A percentile compares a stretch with the other conserved stretches of the same genome.
These are phyloP conservation scores for Decorospora gaudefroyi DNA, from an alignment of 2,329 filamentous ascomycete species.

Conservation along the genomic window DNA sequence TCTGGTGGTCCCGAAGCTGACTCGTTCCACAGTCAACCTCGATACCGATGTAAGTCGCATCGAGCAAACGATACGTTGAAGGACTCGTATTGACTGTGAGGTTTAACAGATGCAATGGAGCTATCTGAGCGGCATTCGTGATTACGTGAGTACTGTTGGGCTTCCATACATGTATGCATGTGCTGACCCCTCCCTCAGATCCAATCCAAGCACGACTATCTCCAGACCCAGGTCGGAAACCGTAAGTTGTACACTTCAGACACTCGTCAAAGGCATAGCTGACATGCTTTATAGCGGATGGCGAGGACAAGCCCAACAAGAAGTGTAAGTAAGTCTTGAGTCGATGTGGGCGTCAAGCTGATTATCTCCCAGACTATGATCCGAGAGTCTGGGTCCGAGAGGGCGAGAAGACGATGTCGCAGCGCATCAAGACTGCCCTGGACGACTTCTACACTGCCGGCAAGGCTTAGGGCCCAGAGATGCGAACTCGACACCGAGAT, in stretches of 20 bases:
- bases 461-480: conserved; percentile 63
- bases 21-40: conserved; percentile 76
- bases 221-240: conserved; percentile 68
- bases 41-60: conserved; percentile 74
- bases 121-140: conserved; percentile 88
- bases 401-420: conserved; percentile 92
- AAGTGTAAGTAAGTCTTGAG: conserved; percentile 64
- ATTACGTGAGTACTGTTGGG: too few relatives aligned
- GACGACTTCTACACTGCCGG: conserved; percentile 88
- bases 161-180: too few relatives aligned
- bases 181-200: too few relatives aligned
- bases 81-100: neutral
- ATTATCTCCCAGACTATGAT: too few relatives aligned
- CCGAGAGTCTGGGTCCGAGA: conserved; percentile 94
- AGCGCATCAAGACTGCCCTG: conserved; percentile 77
- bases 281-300: conserved; percentile 61
- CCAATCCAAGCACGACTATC: conserved; percentile 87
- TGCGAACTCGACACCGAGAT: neutral
- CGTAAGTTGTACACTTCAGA: conserved; percentile 43
- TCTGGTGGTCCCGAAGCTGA: neutral
- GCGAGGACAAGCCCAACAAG: conserved; percentile 98
- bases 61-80: too few relatives aligned
- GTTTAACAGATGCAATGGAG: conserved; percentile 87
- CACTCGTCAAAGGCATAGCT: neutral
- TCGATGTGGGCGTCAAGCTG: too few relatives aligned